Conservation (phyloP, 768 basidiomycete genomes). For the Sporobolomyces phaffii region DNA sequence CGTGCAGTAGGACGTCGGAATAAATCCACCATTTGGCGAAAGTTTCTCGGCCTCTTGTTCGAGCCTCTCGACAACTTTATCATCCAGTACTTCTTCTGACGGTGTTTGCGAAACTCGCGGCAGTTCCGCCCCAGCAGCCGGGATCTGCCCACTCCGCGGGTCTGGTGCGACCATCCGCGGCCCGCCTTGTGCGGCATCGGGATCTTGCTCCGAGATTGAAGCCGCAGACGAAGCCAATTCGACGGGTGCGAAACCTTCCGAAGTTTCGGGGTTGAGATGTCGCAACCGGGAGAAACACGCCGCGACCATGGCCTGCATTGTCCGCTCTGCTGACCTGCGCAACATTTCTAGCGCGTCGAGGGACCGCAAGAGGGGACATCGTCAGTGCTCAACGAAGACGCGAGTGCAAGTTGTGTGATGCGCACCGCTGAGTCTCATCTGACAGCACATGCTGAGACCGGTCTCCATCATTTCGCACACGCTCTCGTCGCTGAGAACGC, state of each 20-base stretch:
- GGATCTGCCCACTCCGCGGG: constrained; percentile 36
- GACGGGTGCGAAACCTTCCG: constrained; percentile 10
- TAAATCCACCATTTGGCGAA: background rate
- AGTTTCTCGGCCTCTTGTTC: constrained; percentile 55
- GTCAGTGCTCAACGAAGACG: no score
- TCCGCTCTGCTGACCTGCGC: constrained; percentile 76
- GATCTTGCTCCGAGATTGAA: background rate
- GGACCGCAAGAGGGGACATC: background rate
- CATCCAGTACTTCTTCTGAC: background rate
- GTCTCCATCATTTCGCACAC: constrained; percentile 98
- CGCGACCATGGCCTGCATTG: constrained; percentile 80
- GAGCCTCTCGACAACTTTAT: constrained; percentile 52
- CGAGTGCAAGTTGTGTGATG: no score
- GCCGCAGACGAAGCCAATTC: constrained; percentile 12
- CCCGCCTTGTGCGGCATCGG: constrained; percentile 23
- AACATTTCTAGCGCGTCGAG: constrained; percentile 68
- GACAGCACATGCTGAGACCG: constrained; percentile 90
- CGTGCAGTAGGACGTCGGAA: no score
- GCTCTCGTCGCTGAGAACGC: constrained; percentile 78
- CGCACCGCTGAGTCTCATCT: constrained; percentile 87
- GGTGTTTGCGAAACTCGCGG: background rate
- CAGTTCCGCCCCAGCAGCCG: constrained; percentile 19
- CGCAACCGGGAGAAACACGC: constrained; percentile 67
- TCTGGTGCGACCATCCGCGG: constrained; percentile 37
- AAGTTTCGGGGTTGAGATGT: constrained; percentile 23